Evolutionary conservation across 148 eudicot genomes (phyloP).

Genomic region (Rhododendron simsii): DNA sequence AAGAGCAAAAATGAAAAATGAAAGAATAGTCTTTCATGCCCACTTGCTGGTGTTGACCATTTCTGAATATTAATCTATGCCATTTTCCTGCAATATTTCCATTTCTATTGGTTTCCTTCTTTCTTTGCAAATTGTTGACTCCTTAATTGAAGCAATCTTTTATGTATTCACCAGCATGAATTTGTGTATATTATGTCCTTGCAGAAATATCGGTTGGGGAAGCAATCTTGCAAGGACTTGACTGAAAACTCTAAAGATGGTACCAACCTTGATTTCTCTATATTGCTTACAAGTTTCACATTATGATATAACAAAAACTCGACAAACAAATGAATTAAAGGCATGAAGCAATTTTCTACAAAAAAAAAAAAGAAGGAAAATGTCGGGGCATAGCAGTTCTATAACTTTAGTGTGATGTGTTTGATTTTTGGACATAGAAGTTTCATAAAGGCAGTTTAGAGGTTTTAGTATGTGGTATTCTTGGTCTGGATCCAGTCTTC

Average conservation of each 20-base stretch:
- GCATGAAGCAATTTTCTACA: neutral
- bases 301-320: neutral
- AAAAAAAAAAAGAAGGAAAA: neutral
- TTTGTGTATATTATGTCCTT: conserved; percentile 5
- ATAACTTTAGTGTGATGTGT: neutral
- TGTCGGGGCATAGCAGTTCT: neutral
- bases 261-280: conserved; percentile 8
- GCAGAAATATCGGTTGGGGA: conserved; percentile 50
- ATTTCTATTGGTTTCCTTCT: neutral
- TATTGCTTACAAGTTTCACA: neutral
- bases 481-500: neutral
- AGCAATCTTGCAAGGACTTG: conserved; percentile 39
- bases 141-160: neutral
- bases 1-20: neutral
- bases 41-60: neutral
- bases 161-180: neutral
- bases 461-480: neutral
- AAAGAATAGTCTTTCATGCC: neutral
- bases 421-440: neutral
- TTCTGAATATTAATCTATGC: neutral
- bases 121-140: neutral
- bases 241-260: conserved; percentile 37
- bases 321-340: neutral
- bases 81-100: neutral
- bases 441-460: neutral